These are phyloP conservation scores for Aspergillus puulaauensis DNA, from an alignment of 2,329 filamentous ascomycete genomes.

Conservation along the genomic window DNA sequence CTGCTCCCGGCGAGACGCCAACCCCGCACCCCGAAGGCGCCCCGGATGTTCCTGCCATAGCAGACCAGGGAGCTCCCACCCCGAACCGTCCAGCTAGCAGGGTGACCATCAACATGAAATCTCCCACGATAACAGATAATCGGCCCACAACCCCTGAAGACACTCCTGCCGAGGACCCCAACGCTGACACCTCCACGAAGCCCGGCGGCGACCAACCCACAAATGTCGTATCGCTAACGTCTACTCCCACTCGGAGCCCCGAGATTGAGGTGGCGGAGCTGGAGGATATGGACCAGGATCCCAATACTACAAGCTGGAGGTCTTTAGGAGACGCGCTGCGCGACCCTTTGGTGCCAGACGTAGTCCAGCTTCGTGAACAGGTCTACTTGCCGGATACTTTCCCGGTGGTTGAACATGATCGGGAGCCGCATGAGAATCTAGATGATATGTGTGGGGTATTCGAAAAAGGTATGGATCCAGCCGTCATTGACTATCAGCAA, in stretches of 20 bases:
- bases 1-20: conserved; percentile 26
- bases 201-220: conserved; percentile 21
- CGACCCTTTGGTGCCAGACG: conserved; percentile 29
- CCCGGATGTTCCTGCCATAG: conserved; percentile 28
- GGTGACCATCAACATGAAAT: conserved; percentile 50
- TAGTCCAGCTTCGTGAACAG: conserved; percentile 37
- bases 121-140: conserved; percentile 25
- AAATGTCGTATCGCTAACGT: conserved; percentile 41
- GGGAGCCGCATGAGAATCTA: conserved; percentile 33
- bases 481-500: neutral
- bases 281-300: conserved; percentile 51
- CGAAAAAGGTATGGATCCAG: conserved; percentile 35
- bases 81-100: conserved; percentile 41
- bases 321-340: conserved; percentile 35
- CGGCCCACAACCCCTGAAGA: conserved; percentile 18
- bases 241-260: conserved; percentile 45
- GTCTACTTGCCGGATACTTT: conserved; percentile 36
- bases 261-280: conserved; percentile 51
- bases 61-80: conserved; percentile 29
- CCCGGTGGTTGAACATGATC: conserved; percentile 31
- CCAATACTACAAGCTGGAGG: conserved; percentile 46
- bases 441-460: conserved; percentile 32
- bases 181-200: conserved; percentile 16
- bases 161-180: conserved; percentile 15
- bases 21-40: conserved; percentile 19